These are phyloP conservation scores for Symmetrospora coprosmae DNA, from an alignment of 768 basidiomycete genomes.

Conservation along the genomic window DNA sequence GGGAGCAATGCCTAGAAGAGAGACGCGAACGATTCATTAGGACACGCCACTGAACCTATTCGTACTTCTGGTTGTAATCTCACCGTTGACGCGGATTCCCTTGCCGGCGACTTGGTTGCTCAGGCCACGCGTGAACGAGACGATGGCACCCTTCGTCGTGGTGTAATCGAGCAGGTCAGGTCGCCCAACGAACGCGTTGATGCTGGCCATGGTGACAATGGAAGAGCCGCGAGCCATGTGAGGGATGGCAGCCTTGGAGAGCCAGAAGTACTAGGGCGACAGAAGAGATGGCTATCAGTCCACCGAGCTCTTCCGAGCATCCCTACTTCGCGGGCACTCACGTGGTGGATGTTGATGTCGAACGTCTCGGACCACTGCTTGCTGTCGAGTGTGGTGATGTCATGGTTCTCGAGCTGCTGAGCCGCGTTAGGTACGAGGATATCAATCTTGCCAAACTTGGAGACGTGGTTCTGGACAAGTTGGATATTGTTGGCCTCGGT, in stretches of 20 bases:
- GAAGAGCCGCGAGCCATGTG: conserved; percentile 40
- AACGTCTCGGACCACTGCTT: conserved; percentile 31
- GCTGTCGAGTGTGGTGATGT: conserved; percentile 28
- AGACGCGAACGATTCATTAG: not conserved
- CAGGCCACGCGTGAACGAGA: conserved; percentile 43
- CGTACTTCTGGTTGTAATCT: no score
- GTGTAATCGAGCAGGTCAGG: conserved; percentile 46
- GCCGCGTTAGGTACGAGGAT: conserved; percentile 52
- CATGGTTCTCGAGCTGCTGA: conserved; percentile 36
- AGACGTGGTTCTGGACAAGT: conserved; percentile 44
- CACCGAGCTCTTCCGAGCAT: no score
- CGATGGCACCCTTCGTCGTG: conserved; percentile 46
- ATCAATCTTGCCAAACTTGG: conserved; percentile 43
- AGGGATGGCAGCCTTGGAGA: conserved; percentile 43
- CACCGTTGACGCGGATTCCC: conserved; percentile 43
- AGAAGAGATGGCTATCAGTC: conserved; percentile 2
- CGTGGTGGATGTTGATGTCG: conserved; percentile 27
- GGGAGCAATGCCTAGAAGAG: conserved; percentile 39
- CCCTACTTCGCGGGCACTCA: conserved; percentile 28
- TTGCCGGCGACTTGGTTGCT: conserved; percentile 46
- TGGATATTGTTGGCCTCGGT: conserved; percentile 40
- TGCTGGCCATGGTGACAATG: conserved; percentile 43
- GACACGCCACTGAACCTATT: conserved; percentile 22
- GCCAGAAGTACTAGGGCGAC: conserved; percentile 41
- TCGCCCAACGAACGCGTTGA: conserved; percentile 42